A percentile compares a stretch with the other conserved stretches of the same genome.
These are phyloP conservation scores for Glaciozyma martinii DNA, from an alignment of 768 basidiomycete genomes.

Conservation along the genomic window DNA sequence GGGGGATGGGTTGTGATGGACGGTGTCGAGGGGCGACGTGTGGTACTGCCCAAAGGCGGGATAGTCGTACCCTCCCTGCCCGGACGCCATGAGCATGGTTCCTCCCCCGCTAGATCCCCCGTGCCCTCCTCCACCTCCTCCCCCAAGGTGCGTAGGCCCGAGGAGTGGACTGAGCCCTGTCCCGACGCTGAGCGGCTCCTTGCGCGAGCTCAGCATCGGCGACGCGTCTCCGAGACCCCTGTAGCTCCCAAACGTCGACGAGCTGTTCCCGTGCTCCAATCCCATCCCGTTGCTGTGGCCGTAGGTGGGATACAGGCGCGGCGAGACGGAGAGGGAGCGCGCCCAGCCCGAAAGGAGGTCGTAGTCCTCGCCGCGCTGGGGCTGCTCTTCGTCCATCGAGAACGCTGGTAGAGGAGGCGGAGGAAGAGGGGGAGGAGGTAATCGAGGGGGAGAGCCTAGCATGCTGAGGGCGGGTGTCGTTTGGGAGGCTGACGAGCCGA, in stretches of 20 bases:
- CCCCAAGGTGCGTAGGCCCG: background rate
- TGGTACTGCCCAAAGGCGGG: constrained; percentile 6
- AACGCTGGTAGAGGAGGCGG: background rate
- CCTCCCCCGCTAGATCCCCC: background rate
- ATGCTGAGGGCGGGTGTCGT: background rate
- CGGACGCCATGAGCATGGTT: constrained; percentile 1
- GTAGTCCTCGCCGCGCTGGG: background rate
- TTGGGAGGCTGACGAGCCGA: too few species aligned
- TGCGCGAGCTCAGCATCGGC: background rate
- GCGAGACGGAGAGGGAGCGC: constrained; percentile 3
- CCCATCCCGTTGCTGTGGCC: background rate
- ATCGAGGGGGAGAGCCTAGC: background rate
- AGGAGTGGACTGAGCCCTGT: constrained; percentile 7
- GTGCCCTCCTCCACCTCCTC: background rate
- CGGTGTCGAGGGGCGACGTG: background rate
- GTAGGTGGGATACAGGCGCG: constrained; percentile 2
- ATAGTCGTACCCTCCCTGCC: background rate
- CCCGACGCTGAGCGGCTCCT: constrained; percentile 1
- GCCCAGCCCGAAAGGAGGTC: constrained; percentile 2
- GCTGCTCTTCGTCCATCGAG: background rate
- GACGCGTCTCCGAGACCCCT: background rate
- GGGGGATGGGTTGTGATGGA: background rate
- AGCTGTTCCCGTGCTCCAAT: too few species aligned
- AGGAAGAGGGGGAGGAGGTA: background rate
- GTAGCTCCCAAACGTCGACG: background rate